These are phyloP conservation scores for Hymenoscyphus linearis DNA, from an alignment of 2,329 filamentous ascomycete genomes.

Conservation along the genomic window DNA sequence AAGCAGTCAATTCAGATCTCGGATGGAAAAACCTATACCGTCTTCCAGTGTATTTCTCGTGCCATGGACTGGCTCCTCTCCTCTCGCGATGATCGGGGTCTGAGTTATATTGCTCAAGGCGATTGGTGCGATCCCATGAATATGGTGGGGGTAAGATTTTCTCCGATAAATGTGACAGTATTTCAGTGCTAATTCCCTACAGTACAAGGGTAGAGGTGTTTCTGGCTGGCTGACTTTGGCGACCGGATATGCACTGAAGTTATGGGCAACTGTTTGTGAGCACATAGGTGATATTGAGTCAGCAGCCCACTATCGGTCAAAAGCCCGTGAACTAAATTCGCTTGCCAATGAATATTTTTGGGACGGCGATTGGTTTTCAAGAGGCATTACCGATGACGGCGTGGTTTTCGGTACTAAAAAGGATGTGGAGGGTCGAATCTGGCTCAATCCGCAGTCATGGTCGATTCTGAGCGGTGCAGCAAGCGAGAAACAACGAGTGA, in stretches of 20 bases:
- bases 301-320: slow-evolving; percentile 40
- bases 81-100: slow-evolving; percentile 46
- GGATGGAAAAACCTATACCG: slow-evolving; percentile 43
- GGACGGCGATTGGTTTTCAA: slow-evolving; percentile 52
- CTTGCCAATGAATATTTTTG: slow-evolving; percentile 48
- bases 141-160: slow-evolving; percentile 44
- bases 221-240: slow-evolving; percentile 55
- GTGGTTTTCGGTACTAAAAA: slow-evolving; percentile 46
- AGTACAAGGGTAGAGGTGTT: slow-evolving; percentile 51
- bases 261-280: slow-evolving; percentile 50
- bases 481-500: slow-evolving; percentile 36
- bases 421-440: slow-evolving; percentile 50
- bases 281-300: slow-evolving; percentile 37
- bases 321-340: slow-evolving; percentile 43
- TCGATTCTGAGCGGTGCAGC: slow-evolving; percentile 50
- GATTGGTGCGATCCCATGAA: slow-evolving; percentile 60
- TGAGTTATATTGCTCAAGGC: slow-evolving; percentile 53
- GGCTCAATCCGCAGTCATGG: slow-evolving; percentile 54
- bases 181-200: slow-evolving; percentile 28
- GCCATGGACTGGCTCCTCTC: slow-evolving; percentile 52
- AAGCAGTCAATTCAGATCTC: slow-evolving; percentile 38
- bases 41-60: slow-evolving; percentile 49
- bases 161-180: not conserved
- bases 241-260: slow-evolving; percentile 46
- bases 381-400: slow-evolving; percentile 52